Conservation (phyloP, 2,329 filamentous ascomycete genomes). For the Aureobasidium sp. region DNA sequence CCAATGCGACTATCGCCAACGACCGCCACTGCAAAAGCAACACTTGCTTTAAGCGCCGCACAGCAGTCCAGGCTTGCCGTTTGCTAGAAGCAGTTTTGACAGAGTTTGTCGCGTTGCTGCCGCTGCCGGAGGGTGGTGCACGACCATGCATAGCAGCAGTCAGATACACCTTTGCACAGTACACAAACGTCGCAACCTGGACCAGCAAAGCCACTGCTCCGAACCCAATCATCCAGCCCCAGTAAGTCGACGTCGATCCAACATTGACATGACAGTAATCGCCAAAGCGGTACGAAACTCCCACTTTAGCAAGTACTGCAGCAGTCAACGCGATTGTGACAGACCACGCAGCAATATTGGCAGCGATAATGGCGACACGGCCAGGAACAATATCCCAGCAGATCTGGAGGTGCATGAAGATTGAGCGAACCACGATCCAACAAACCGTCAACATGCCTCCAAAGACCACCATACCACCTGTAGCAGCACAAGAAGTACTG, state of each 20-base stretch:
- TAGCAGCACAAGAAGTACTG: conserved; percentile 68
- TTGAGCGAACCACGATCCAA: conserved; percentile 61
- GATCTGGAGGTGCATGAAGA: conserved; percentile 35
- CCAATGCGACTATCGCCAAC: conserved; percentile 70
- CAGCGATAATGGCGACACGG: conserved; percentile 26
- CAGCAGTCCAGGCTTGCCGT: conserved; percentile 52
- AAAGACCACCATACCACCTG: conserved; percentile 67
- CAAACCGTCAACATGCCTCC: conserved; percentile 73
- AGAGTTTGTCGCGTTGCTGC: conserved; percentile 18
- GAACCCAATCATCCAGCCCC: conserved; percentile 34
- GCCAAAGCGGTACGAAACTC: conserved; percentile 58
- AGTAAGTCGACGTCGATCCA: conserved; percentile 32
- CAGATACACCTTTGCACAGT: conserved; percentile 32
- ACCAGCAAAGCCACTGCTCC: conserved; percentile 27
- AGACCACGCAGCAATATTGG: conserved; percentile 27
- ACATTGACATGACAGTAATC: conserved; percentile 82
- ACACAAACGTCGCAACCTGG: conserved; percentile 30
- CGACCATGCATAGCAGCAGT: conserved; percentile 20
- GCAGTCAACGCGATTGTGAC: conserved; percentile 28
- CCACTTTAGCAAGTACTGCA: conserved; percentile 38
- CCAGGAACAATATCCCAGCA: conserved; percentile 32
- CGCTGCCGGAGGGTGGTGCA: not conserved
- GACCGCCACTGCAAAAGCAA: conserved; percentile 78
- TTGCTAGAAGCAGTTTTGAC: conserved; percentile 20
- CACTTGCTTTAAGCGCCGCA: conserved; percentile 69